Conservation (phyloP, 1,284 basidiomycete species). For the Sporisorium sorghi region DNA sequence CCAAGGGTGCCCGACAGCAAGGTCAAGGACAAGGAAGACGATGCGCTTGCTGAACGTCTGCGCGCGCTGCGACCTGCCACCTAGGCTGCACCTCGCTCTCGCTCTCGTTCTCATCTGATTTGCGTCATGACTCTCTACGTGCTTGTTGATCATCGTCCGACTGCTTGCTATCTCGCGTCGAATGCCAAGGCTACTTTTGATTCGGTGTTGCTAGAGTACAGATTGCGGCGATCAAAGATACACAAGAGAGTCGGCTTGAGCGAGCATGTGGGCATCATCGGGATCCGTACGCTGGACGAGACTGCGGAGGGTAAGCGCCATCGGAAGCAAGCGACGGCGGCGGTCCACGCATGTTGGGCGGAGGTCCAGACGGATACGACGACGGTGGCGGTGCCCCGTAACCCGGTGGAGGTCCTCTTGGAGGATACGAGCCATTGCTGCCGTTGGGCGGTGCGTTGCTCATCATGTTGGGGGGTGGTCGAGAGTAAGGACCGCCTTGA, state of each 20-base stretch:
- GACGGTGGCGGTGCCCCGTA: slow-evolving; percentile 34
- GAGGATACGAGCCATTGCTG: slow-evolving; percentile 26
- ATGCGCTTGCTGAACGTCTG: slow-evolving; percentile 77
- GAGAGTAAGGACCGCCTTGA: slow-evolving; percentile 31
- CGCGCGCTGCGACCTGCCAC: slow-evolving; percentile 66
- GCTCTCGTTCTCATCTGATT: not conserved
- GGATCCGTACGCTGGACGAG: slow-evolving; percentile 30
- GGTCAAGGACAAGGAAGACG: slow-evolving; percentile 72
- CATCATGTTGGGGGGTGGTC: slow-evolving; percentile 46
- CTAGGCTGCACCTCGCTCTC: slow-evolving; percentile 4
- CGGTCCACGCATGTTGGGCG: slow-evolving; percentile 38
- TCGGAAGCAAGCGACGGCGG: slow-evolving; percentile 24
- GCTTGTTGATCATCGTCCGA: not conserved
- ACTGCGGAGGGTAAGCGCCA: slow-evolving; percentile 22
- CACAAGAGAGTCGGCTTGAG: not conserved
- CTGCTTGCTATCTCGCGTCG: not conserved
- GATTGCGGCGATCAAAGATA: slow-evolving; percentile 2
- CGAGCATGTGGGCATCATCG: slow-evolving; percentile 9
- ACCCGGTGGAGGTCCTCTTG: slow-evolving; percentile 42
- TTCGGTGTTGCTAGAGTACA: slow-evolving; percentile 31
- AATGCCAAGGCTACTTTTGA: slow-evolving; percentile 13
- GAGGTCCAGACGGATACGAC: slow-evolving; percentile 25
- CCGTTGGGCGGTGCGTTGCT: slow-evolving; percentile 14
- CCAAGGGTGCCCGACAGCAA: slow-evolving; percentile 36
- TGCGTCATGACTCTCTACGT: not conserved